Evolutionary conservation across 2,329 filamentous ascomycete genomes (phyloP).

Genomic region (Phoma sp.): DNA sequence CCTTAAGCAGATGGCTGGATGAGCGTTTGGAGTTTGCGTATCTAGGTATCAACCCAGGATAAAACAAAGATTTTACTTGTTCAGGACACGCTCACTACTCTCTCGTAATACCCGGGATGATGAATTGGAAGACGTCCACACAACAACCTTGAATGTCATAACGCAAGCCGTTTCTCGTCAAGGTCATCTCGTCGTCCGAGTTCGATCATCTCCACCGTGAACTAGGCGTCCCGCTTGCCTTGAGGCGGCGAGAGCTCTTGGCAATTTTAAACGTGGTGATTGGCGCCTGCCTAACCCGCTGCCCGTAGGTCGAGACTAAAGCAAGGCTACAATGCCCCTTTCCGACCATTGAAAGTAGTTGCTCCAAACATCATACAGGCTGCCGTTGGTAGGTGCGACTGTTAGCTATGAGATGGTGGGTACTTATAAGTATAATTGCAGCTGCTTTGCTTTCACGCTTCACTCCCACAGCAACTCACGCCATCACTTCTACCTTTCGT

Average conservation of each 20-base stretch:
- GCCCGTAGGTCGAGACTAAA: neutral
- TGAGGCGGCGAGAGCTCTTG: neutral
- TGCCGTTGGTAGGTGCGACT: neutral
- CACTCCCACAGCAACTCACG: neutral
- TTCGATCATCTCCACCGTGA: neutral
- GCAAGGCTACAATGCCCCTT: conserved; percentile 5
- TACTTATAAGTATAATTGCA: neutral
- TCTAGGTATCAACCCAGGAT: neutral
- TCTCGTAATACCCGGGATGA: too few species aligned
- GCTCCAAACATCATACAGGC: neutral
- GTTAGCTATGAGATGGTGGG: neutral
- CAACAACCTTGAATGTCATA: too few species aligned
- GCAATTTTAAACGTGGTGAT: neutral
- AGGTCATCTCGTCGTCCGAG: too few species aligned
- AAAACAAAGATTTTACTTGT: neutral
- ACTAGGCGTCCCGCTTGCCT: neutral
- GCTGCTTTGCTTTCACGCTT: neutral
- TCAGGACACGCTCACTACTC: neutral
- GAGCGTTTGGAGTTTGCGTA: conserved; percentile 15
- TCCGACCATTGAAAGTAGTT: too few species aligned
- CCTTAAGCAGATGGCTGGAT: neutral
- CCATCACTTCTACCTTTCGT: neutral
- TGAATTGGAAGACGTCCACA: too few species aligned
- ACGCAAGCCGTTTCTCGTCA: too few species aligned
- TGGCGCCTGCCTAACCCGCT: conserved; percentile 10